Percentiles rank a stretch among this genome's conserved stretches.
Conservation (phyloP, 345 rosid species). For the Salix suchowensis region DNA sequence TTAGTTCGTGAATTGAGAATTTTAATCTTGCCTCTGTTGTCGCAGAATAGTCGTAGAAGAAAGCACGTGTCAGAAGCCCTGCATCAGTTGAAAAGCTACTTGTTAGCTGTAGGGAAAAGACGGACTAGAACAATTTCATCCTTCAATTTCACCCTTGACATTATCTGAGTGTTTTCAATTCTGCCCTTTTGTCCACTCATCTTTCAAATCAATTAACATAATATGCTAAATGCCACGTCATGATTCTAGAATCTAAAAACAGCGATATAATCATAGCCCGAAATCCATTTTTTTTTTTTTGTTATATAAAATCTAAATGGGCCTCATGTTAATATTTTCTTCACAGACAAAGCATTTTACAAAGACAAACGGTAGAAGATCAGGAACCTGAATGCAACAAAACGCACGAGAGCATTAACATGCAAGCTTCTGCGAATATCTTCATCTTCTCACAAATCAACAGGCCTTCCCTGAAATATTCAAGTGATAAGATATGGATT, state of each 20-base stretch:
- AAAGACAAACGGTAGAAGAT: not conserved
- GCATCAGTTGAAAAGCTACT: conserved; percentile 8
- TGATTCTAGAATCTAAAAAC: too few relatives aligned
- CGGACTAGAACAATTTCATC: too few relatives aligned
- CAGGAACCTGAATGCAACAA: conserved; percentile 2
- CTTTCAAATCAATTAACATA: too few relatives aligned
- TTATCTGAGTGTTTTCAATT: too few relatives aligned
- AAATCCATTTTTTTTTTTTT: too few relatives aligned
- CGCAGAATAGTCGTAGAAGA: conserved; percentile 41
- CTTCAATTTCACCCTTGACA: too few relatives aligned
- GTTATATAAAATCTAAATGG: too few relatives aligned
- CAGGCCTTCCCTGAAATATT: not conserved
- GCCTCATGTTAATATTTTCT: too few relatives aligned
- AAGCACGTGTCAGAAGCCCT: conserved; percentile 20
- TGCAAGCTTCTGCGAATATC: not conserved
- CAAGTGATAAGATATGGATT: not conserved
- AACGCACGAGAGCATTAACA: not conserved
- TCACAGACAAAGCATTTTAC: not conserved
- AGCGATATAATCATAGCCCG: too few relatives aligned
- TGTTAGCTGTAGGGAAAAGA: not conserved
- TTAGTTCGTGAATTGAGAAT: not conserved
- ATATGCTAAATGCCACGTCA: too few relatives aligned
- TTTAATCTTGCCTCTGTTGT: conserved; percentile 46
- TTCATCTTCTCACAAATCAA: not conserved
- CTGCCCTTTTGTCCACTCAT: too few relatives aligned